Base-by-base conservation (phyloP, 306 rosid genomes). In the Casuarina glauca region DNA sequence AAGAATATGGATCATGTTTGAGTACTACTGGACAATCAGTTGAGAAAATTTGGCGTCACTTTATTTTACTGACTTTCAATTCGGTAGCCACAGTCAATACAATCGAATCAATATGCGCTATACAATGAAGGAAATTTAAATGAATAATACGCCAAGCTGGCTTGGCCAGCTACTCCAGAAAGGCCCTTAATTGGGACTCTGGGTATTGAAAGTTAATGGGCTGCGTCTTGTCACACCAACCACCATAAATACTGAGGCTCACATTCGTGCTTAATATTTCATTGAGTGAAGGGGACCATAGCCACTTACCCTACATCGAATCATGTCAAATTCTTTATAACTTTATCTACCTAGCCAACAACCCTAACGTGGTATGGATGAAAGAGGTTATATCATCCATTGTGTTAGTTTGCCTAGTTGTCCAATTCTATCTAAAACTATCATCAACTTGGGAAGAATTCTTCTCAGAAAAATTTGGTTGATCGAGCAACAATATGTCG, bases 401-500 rank as follows among this genome's bases (percentile, higher is more conserved):
- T 64, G 58, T n/a, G 82, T 72, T 11, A 80, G 70, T 74, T 76
- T 82, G 16, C 64, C 77, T 84, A 67, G 73, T 70, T 62, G 58
- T 46, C n/a, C 60, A 74, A 61, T 76, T 83, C 57, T 79, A 64
- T 70, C 78, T 82, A 80, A 70, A 74, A 57, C 74, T 43, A 78
- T 77, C 61, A 57, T 67, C 48, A 2, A 44, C 52, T 46, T 67
- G 70, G 53, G 88, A 82, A 70, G 74, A 72, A 73, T 55, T 81
- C 82, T 77, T 84, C 76, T 82, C 62, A 69, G 69, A 77, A 72
- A 86, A 74, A 44, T 85, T 89, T 70, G 82, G 79, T 73, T 85
- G 88, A 75, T 84, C 89, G 64, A 95, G 79, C 82, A 85, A 74
- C 35, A 81, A 84, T 82, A 95, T 86, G 74, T 91, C 89, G 76